Base-by-base conservation (phyloP, 371 early-diverging fungal genomes). In the Mucor velutinosus region DNA sequence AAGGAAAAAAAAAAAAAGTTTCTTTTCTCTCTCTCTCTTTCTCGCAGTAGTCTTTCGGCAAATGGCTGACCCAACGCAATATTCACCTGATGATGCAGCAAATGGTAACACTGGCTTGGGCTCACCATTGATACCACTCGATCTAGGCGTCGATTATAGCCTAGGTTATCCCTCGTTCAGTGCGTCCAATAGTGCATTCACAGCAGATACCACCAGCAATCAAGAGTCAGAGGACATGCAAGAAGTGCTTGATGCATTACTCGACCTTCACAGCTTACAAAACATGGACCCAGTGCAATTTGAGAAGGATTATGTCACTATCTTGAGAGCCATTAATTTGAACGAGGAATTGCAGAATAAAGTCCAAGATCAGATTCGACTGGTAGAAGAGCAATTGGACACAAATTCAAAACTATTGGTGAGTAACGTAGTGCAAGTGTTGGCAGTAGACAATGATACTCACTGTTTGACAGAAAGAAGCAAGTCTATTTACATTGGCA, bases 321-420 rank as follows among this genome's bases (percentile, higher is more conserved):
- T 74, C 25, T 29, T 53, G 0, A 68, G 72, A 29, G 74, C 79
- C 1, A 37, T 74, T n/a, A n/a, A 37, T 8, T 14, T 74, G 7
- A 79, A 76, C 39, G 59, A 62, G 39, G 51, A 65, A 19, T 57
- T 79, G 64, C 72, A 74, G 19, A 17, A 61, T 0, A 53, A 60
- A 56, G 72, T 61, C 0, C 43, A 64, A 17, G 55, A 45, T 6
- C 69, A 74, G 25, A 65, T 79, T 32, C 32, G 25, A 11, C 32
- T 61, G 15, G 73, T 76, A 17, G 62, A 74, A 21, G 14, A 62
- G 19, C 45, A 60, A 19, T 53, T 78, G 27, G 30, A 62, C 29
- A 39, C 30, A 1, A 75, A 70, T 19, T 55, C 60, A 32, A 59
- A 35, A 17, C n/a, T 66, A 1, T 62, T 69, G 57, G 78, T 73